Conservation (phyloP, 1,284 basidiomycete species). For the Omphalotus olearius region DNA sequence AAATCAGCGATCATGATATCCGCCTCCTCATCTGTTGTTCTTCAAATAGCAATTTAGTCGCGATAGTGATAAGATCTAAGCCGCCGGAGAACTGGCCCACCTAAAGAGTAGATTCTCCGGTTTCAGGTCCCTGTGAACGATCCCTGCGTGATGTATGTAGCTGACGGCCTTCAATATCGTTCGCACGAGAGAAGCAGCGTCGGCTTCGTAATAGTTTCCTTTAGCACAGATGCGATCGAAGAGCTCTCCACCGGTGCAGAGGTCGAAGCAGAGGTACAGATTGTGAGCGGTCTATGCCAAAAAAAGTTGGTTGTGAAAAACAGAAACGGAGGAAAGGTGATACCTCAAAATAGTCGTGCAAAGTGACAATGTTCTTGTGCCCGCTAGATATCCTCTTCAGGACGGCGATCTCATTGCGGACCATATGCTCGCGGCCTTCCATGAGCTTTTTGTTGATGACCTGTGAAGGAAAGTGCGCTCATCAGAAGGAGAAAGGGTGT, state of each 20-base stretch:
- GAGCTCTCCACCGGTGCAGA: conserved; percentile 96
- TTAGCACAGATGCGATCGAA: conserved; percentile 98
- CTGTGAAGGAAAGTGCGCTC: background rate
- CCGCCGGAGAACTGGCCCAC: background rate
- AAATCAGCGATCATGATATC: conserved; percentile 99
- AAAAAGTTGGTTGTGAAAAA: conserved; percentile 2
- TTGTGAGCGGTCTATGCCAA: conserved; percentile 79
- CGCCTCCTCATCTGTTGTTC: conserved; percentile 80
- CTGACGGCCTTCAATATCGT: conserved; percentile 86
- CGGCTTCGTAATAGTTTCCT: conserved; percentile 94
- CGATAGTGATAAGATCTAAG: too few species aligned
- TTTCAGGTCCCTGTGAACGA: conserved; percentile 97
- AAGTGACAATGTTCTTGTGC: conserved; percentile 83
- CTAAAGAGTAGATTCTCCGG: conserved; percentile 97
- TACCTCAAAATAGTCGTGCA: conserved; percentile 97
- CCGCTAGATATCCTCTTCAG: conserved; percentile 94
- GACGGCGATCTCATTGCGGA: conserved; percentile 95
- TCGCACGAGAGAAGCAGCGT: conserved; percentile 86
- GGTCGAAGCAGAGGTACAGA: conserved; percentile 92
- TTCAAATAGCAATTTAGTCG: background rate
- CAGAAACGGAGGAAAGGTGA: background rate
- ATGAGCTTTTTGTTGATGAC: conserved; percentile 98
- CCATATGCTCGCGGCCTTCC: conserved; percentile 91
- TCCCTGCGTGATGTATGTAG: conserved; percentile 90
- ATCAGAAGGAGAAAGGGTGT: too few species aligned